These are phyloP conservation scores for Castanopsis chinensis DNA, from an alignment of 306 rosid genomes.

Conservation along the genomic window DNA sequence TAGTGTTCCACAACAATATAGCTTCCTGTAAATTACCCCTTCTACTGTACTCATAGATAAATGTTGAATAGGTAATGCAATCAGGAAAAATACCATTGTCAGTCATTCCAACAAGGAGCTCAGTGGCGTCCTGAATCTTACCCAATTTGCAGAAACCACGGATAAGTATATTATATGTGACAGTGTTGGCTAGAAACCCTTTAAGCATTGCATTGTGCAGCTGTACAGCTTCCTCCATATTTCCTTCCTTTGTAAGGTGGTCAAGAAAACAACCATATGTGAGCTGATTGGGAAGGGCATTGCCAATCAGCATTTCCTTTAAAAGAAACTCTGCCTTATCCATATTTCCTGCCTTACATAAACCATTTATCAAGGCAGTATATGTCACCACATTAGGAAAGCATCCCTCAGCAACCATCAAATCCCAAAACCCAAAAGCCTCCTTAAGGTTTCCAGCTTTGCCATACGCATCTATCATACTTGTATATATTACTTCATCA, in stretches of 20 bases:
- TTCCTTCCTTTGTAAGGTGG: slow-evolving; percentile 63
- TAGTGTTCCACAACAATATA: slow-evolving; percentile 63
- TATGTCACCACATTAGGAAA: slow-evolving; percentile 77
- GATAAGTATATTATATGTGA: slow-evolving; percentile 77
- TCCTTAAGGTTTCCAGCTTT: slow-evolving; percentile 59
- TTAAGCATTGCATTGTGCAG: slow-evolving; percentile 70
- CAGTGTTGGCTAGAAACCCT: slow-evolving; percentile 63
- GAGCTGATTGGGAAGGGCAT: slow-evolving; percentile 58
- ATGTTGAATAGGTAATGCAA: slow-evolving; percentile 80
- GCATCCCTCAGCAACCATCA: slow-evolving; percentile 74
- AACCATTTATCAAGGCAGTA: slow-evolving; percentile 80
- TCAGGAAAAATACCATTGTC: slow-evolving; percentile 66
- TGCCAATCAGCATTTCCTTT: slow-evolving; percentile 51
- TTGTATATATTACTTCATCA: slow-evolving; percentile 73
- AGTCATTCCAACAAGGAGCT: slow-evolving; percentile 64
- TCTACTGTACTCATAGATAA: slow-evolving; percentile 74
- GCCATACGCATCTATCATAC: slow-evolving; percentile 73
- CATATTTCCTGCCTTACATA: slow-evolving; percentile 71
- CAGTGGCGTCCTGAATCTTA: slow-evolving; percentile 64
- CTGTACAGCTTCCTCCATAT: slow-evolving; percentile 69
- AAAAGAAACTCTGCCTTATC: slow-evolving; percentile 62
- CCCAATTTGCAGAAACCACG: slow-evolving; percentile 84
- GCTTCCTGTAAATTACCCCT: slow-evolving; percentile 67
- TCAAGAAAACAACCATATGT: slow-evolving; percentile 86
- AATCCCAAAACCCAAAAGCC: slow-evolving; percentile 67